phyloP scores from a whole-genome alignment of 2,329 filamentous ascomycete species.

The Diaporthe ampelina region DNA sequence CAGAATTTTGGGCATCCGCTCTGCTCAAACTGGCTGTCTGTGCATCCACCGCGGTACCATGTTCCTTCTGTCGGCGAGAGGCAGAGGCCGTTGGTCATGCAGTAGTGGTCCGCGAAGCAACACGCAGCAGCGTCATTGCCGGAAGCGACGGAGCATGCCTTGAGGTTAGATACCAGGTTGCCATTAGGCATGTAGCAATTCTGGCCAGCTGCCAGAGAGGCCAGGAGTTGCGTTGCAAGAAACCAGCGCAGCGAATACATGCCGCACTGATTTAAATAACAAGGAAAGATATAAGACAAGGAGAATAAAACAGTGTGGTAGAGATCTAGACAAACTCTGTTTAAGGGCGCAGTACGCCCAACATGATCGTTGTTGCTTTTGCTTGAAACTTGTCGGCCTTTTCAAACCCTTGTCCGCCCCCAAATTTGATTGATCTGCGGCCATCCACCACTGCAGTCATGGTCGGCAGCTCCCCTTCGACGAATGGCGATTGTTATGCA shows the following conservation, averaged over 20 bases:
- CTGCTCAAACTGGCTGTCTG: background rate
- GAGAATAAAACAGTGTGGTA: background rate
- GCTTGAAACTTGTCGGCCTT: background rate
- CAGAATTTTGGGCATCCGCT: conserved; percentile 12
- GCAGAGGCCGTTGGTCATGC: conserved; percentile 27
- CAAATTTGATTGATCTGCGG: background rate
- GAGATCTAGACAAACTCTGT: background rate
- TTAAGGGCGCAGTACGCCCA: no score
- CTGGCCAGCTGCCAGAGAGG: background rate
- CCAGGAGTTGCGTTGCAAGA: background rate
- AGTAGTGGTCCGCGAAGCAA: conserved; percentile 28
- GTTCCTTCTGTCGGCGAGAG: conserved; percentile 7
- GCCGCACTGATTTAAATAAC: no score
- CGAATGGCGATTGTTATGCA: background rate
- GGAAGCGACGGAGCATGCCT: conserved; percentile 7
- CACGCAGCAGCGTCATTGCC: conserved; percentile 13
- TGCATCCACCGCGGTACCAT: conserved; percentile 36
- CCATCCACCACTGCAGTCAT: background rate
- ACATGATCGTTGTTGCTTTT: no score
- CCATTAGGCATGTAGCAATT: conserved; percentile 23
- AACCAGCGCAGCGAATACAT: background rate
- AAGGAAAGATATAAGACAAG: no score
- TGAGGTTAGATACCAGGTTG: background rate
- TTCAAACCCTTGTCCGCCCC: background rate
- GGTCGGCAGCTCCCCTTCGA: background rate